Conservation (phyloP, 2,329 filamentous ascomycete genomes). For the Talaromyces sp. region DNA sequence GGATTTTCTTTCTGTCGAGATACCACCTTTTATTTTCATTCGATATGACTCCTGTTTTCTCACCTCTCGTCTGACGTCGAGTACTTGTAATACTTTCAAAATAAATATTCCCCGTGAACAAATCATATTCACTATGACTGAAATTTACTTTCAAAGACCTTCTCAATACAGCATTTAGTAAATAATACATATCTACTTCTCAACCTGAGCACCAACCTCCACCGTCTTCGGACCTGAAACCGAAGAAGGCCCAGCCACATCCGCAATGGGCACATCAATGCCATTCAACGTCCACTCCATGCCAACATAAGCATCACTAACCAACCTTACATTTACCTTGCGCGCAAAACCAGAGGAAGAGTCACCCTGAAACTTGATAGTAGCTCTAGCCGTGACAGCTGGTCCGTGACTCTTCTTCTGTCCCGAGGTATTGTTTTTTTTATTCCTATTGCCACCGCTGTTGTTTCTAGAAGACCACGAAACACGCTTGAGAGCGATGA, state of each 20-base stretch:
- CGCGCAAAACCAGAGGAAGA: conserved; percentile 34
- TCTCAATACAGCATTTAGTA: background rate
- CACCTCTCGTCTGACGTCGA: background rate
- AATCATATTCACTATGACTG: background rate
- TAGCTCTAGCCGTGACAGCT: conserved; percentile 16
- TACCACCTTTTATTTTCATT: conserved; percentile 1
- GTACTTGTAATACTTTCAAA: background rate
- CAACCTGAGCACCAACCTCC: conserved; percentile 1
- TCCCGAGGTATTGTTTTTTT: conserved; percentile 9
- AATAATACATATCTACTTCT: background rate
- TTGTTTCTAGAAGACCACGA: conserved; percentile 56
- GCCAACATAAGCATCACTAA: conserved; percentile 84
- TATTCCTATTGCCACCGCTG: conserved; percentile 7
- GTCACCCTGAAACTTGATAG: conserved; percentile 32
- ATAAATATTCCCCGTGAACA: background rate
- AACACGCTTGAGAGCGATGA: conserved; percentile 79
- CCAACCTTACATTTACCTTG: conserved; percentile 64
- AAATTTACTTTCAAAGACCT: background rate
- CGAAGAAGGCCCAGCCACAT: background rate
- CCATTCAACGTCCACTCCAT: conserved; percentile 56
- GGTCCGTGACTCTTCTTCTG: conserved; percentile 8
- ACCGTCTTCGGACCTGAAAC: conserved; percentile 4
- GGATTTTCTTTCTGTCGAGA: conserved; percentile 1
- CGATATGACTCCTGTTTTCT: background rate
- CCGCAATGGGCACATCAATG: conserved; percentile 43